Base-by-base conservation (phyloP, 2,329 filamentous ascomycete species). In the Fusarium sp. region DNA sequence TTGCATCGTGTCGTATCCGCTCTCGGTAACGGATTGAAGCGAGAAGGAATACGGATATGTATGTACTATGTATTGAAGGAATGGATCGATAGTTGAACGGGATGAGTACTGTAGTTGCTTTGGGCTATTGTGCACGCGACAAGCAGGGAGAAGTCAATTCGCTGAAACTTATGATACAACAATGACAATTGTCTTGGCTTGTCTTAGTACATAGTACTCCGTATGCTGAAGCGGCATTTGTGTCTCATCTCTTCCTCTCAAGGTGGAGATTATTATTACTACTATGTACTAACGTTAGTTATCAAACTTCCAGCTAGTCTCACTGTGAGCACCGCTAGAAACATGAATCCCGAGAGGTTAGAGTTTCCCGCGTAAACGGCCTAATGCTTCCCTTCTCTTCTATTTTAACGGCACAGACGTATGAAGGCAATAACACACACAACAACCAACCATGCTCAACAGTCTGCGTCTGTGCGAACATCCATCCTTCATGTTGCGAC, bases 391-490 rank as follows among this genome's bases (percentile, higher is more conserved):
- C 30, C 25, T 46, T 44, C 27, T 14, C 30, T 30, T 44, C 20
- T 37, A 22, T 55, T 20, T 22, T 19, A 44, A 23, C 46, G 13
- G 35, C 51, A 58, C 45, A 45, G 40, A 58, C 44, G 35, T 23
- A 40, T 27, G 32, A 57, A 63, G 41, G 33, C 11, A 57, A 57
- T 7, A n/a, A n/a, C 17, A 63, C 60, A n/a, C 17, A 63, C 60
- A 56, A 32, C 35, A 39, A 4, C 27, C 10, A 45, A 45, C 15
- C 37, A 55, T 23, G 35, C 41, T 40, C 27, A 43, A 23, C 35
- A 41, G 43, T 68, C 48, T 62, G 48, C 32, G 64, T 52, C 61
- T 64, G 61, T 64, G 61, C 61, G 61, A 64, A 37, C 52, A 48
- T 33, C 48, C 41, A 25, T 25, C 22, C 33, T 66, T 37, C 32